Conservation (phyloP, 139 green algal genomes). For the Tetraselmis chui region DNA sequence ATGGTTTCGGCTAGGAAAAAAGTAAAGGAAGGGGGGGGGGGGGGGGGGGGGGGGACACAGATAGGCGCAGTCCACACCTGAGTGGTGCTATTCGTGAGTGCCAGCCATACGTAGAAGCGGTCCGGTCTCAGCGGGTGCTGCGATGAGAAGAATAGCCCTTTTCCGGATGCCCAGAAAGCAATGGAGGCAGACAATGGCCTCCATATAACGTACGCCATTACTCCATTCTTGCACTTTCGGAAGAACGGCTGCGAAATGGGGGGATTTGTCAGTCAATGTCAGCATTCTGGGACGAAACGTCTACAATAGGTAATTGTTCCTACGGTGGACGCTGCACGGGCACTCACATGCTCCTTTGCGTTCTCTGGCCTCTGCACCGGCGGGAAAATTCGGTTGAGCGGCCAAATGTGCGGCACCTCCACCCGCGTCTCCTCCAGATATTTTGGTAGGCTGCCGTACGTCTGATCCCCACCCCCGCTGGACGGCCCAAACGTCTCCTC, state of each 20-base stretch:
- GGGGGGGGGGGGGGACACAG: too few relatives aligned
- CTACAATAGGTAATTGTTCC: too few relatives aligned
- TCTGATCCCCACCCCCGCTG: neutral
- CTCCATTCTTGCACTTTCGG: slow-evolving; percentile 55
- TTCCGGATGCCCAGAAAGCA: slow-evolving; percentile 56
- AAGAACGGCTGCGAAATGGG: slow-evolving; percentile 24
- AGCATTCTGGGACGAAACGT: too few relatives aligned
- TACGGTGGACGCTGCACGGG: too few relatives aligned
- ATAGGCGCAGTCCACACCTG: too few relatives aligned
- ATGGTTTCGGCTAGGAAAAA: too few relatives aligned
- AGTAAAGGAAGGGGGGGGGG: too few relatives aligned
- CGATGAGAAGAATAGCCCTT: slow-evolving; percentile 50
- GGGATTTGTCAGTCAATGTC: too few relatives aligned
- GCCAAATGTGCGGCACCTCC: slow-evolving; percentile 62
- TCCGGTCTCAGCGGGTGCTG: slow-evolving; percentile 24
- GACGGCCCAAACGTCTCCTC: slow-evolving; percentile 28
- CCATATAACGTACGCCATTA: slow-evolving; percentile 91
- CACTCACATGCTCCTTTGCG: neutral
- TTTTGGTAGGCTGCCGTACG: slow-evolving; percentile 42
- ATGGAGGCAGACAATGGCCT: slow-evolving; percentile 69
- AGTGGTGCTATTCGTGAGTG: slow-evolving; percentile 70
- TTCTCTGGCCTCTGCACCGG: neutral
- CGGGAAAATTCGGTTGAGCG: slow-evolving; percentile 15
- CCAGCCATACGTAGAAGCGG: slow-evolving; percentile 73
- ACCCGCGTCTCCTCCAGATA: slow-evolving; percentile 46